Evolutionary conservation across 2,329 filamentous ascomycete species (phyloP), one percentile per base, ranked within the genome.

Genomic region (Apiospora saccharicola): DNA sequence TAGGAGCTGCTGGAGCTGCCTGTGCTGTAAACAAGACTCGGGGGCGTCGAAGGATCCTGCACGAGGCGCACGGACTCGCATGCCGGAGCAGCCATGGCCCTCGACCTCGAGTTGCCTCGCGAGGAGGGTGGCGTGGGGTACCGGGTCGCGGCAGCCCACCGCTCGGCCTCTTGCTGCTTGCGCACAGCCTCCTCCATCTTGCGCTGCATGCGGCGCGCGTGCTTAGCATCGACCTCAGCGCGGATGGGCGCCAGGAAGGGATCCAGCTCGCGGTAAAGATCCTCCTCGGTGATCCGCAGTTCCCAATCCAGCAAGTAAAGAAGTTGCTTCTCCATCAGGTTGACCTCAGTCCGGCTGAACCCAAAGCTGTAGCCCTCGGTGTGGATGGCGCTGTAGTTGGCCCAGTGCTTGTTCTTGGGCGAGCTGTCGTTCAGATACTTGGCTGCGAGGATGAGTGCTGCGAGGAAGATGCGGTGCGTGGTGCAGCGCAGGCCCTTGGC

Each of bases 331-430:
- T 99, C 96, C 96, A 99, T 99, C 74, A 98, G 89, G 86, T 99
- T 99, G 79, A 99, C 96, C 85, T 99, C 96, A 47, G 94, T 96
- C 77, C 95, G 89, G 79, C 92, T 96, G 88, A 99, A 98, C 78
- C 95, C 94, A 80, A 98, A 99, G 79, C 87, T 90, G 80, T 86
- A 88, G 74, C 78, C 81, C 12, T 87, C 85, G 14, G 91, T 90
- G 82, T 87, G 92, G 77, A 98, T 92, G 78, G 92, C 86, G 73
- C 93, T 97, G 87, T 98, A 99, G 79, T 91, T 92, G 76, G 96
- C 95, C 96, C 96, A 99, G 88, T 99, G 96, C 91, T 98, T 98
- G 90, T 99, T 99, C 91, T 98, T 98, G 75, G 96, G 96, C 16
- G 95, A 98, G 74, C 95, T 98, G 87, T 98, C 96, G 83, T 99